phyloP scores from a whole-genome alignment of 2,329 filamentous ascomycete genomes.

The Blastomyces emzantsi region DNA sequence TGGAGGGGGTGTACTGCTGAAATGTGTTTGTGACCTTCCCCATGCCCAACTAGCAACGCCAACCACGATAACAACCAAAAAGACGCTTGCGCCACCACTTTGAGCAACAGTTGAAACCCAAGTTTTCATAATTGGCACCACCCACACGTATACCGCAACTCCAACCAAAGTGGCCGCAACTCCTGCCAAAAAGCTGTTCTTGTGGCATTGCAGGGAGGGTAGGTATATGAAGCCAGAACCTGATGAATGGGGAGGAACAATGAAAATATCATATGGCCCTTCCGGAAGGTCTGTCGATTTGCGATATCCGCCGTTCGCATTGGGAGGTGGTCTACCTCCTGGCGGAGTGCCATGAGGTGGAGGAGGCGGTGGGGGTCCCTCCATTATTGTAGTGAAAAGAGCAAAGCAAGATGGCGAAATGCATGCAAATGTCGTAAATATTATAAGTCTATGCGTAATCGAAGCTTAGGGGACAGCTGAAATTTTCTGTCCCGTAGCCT shows the following conservation, averaged over 20 bases:
- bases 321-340: conserved; percentile 25
- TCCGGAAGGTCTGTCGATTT: conserved; percentile 57
- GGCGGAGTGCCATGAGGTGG: conserved; percentile 76
- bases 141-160: conserved; percentile 61
- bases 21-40: conserved; percentile 54
- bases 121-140: conserved; percentile 62
- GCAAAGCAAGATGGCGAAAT: background rate
- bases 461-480: background rate
- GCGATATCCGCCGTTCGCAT: conserved; percentile 24
- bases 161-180: conserved; percentile 66
- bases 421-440: background rate
- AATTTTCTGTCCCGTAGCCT: background rate
- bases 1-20: conserved; percentile 22
- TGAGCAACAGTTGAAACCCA: conserved; percentile 66
- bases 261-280: conserved; percentile 95
- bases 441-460: background rate
- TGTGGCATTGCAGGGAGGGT: conserved; percentile 75
- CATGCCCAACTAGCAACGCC: conserved; percentile 70
- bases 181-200: conserved; percentile 85
- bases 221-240: conserved; percentile 88
- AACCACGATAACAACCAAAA: conserved; percentile 62
- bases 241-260: conserved; percentile 84
- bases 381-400: conserved; percentile 21
- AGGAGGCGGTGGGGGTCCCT: conserved; percentile 52
- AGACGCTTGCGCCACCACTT: conserved; percentile 63